Evolutionary conservation across 2,329 filamentous ascomycete species (phyloP), one percentile per base, ranked within the genome.

Genomic region (Grosmannia huntii): DNA sequence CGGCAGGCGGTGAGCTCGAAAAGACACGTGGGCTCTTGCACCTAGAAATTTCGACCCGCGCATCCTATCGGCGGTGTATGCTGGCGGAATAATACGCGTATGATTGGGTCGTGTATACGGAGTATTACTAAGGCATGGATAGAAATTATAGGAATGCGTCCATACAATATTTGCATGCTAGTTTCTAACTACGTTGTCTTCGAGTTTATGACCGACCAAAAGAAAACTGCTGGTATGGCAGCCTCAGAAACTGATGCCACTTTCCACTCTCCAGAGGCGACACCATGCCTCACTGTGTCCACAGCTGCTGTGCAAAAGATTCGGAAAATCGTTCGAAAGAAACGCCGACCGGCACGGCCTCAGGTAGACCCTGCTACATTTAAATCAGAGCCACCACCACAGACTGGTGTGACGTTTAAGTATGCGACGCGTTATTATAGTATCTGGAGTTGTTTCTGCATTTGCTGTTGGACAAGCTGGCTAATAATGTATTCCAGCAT

Each of bases 341-440:
- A 96, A 77, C 86, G 87, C 67, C 82, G 90, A 46, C 94, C 94
- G 36, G 94, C 94, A 53, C 84, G 92, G 60, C 87, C 88, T 0
- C 94, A 99, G 74, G 86, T 96, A 66, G 94, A 99, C 68, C 84
- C 90, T 1, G 84, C 86, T 48, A 85, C 85, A 50, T 81, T 95
- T 73, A 89, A 87, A 65, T 86, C 86, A 38, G 90, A 96, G 66
- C 87, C 89, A 4, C 90, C 91, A 19, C 88, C 89, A 1, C 91
- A 97, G 67, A 97, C 92, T 0, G 94, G 94, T 57, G 95, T 89
- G 0, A 90, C 91, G 60, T 99, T 94, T 79, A 99, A 99, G 72
- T 63, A 55, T 2, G 60, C 6, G n/a, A 19, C 5, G 7, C 23
- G 23, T 49, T 49, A 7, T 2, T 16, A 33, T 21, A 23, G 7